Evolutionary conservation across 768 basidiomycete genomes (phyloP), one percentile per base, ranked within the genome.

Genomic region (Tricholoma flavovirens): DNA sequence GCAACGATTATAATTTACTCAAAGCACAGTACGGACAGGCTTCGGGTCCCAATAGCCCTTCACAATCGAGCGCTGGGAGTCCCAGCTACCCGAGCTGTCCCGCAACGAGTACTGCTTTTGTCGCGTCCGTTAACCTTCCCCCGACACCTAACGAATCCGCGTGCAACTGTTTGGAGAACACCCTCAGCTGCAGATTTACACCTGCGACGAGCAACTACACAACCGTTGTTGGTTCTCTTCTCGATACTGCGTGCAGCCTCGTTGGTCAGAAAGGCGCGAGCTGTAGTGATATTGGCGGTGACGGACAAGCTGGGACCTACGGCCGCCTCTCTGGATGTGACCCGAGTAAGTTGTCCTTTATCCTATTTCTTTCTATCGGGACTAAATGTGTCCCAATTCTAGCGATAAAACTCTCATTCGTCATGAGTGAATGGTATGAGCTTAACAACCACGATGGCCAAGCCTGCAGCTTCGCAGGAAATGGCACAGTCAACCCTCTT

Each of bases 341-440:
- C 64, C 90, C 93, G 22, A 76, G 89, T 90, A 69, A 57, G 84
- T 72, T 26, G 29, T 26, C 55, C 30, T 17, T 19, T 19, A 4
- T 15, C 43, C 14, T 7, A 36, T 38, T 32, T 30, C 49, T 9
- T 36, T 42, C 55, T 32, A 46, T 55, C 56, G 32, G 40, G 52
- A 21, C 49, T 59, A 26, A 55, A 55, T 35, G 46, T 59, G 57
- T 24, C 40, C 53, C 36, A 33, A 5, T 40, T 58, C 22, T 57
- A 90, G 90, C 81, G 40, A 77, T 88, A 70, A 87, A 92, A 76
- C 71, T 93, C 33, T 90, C 88, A 19, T 96, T 82, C 67, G 84
- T 87, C 49, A 88, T 95, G 83, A 88, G 82, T 68, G 74, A 84
- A 56, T 93, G 81, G 68, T 95, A 87, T 66, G 83, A 88, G 64